phyloP scores from a whole-genome alignment of 2,329 filamentous ascomycete species.

The Talaromyces pinophilus region DNA sequence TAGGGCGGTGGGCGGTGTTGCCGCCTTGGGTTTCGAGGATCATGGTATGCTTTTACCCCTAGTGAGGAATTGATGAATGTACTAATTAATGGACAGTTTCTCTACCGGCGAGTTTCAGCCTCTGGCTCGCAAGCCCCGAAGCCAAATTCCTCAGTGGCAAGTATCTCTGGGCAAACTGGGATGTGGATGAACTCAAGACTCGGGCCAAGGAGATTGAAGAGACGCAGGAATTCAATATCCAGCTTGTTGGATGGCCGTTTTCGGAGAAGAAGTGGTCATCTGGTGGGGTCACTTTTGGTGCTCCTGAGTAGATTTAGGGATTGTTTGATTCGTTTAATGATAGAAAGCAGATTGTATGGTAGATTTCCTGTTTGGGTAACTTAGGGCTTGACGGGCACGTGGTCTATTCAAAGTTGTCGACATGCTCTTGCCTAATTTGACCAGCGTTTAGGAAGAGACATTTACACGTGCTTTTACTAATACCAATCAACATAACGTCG shows the following conservation, averaged over 20 bases:
- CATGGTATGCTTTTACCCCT: constrained; percentile 22
- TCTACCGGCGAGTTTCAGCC: constrained; percentile 32
- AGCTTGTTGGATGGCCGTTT: constrained; percentile 19
- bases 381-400: not conserved
- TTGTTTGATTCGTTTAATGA: not conserved
- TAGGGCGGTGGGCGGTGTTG: constrained; percentile 25
- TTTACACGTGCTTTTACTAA: not conserved
- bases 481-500: not conserved
- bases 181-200: constrained; percentile 44
- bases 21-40: constrained; percentile 26
- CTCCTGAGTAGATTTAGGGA: not conserved
- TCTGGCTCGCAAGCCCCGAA: constrained; percentile 45
- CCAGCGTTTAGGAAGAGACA: not conserved
- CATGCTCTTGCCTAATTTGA: not conserved
- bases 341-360: not conserved
- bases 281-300: not conserved
- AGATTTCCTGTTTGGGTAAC: not conserved
- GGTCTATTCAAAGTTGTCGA: not conserved
- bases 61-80: not conserved
- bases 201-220: constrained; percentile 26
- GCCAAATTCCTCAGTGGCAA: constrained; percentile 44
- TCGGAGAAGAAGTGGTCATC: constrained; percentile 4
- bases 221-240: constrained; percentile 12
- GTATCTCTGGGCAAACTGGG: constrained; percentile 43
- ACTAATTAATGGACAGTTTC: constrained; percentile 24